Evolutionary conservation across 805 yeast genomes (phyloP).

Genomic region (Candida hungchunana): DNA sequence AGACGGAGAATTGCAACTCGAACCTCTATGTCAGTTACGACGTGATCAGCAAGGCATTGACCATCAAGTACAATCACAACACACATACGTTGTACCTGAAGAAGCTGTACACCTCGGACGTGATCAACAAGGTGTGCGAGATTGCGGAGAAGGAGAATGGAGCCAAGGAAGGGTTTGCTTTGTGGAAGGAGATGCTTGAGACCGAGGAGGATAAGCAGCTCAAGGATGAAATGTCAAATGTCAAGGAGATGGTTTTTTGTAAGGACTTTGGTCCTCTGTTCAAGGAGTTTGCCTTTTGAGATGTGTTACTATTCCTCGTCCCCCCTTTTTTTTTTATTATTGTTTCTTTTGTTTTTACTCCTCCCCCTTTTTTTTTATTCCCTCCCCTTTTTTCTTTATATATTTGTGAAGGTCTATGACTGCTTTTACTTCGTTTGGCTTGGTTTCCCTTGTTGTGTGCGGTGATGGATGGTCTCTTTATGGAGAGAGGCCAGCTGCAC

Average conservation of each 20-base stretch:
- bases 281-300: constrained; percentile 6
- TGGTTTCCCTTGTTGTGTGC: too few species aligned
- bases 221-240: constrained; percentile 14
- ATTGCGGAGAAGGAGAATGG: constrained; percentile 8
- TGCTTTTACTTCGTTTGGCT: too few species aligned
- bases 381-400: background rate
- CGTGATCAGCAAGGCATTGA: constrained; percentile 17
- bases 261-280: constrained; percentile 22
- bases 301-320: too few species aligned
- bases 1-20: constrained; percentile 25
- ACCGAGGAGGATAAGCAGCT: constrained; percentile 10
- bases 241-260: constrained; percentile 20
- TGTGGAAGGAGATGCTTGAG: constrained; percentile 7
- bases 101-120: constrained; percentile 17
- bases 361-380: background rate
- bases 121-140: constrained; percentile 17
- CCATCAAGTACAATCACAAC: constrained; percentile 22
- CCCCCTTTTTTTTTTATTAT: constrained; percentile 1
- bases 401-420: too few species aligned
- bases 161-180: constrained; percentile 6
- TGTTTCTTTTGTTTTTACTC: background rate
- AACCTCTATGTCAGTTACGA: constrained; percentile 25
- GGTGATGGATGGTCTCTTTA: too few species aligned
- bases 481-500: too few species aligned
- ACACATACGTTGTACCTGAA: constrained; percentile 21